Base-by-base conservation (phyloP, 176 grass and related monocot genomes). In the Pharus latifolius region DNA sequence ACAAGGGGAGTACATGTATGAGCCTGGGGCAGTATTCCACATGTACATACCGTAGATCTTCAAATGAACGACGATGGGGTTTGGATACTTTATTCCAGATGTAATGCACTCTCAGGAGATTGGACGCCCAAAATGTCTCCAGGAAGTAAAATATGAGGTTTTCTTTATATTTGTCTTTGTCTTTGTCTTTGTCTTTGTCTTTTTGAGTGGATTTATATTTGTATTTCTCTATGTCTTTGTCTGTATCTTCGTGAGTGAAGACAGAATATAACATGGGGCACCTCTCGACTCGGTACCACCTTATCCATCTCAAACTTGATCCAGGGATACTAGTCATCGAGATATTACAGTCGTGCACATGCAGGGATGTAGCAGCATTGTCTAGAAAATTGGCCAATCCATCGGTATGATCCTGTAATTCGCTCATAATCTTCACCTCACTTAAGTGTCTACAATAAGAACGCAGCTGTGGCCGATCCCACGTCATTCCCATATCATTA, bases 21-120 rank as follows among this genome's bases (percentile, higher is more conserved):
- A 80, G 10, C 20, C 49, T 48, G 1, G 78, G 68, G 28, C 59
- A 80, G 2, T 1, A 15, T 14, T 80, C 28, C 0, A 80, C 3
- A 17, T 80, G 59, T 9, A 80, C 27, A 0, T 27, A 56, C 11
- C 0, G 0, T 1, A 80, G 49, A 7, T 16, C 0, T 1, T 0
- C 0, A 37, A 64, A 48, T 1, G 33, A 65, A 0, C 3, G 0
- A 4, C 1, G 0, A 0, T 0, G 0, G 0, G n/a, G 24, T 9
- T 5, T 23, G 0, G 0, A 16, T 0, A 0, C 0, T 10, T 5
- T 2, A 7, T 10, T 17, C 42, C 2, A 49, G 58, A 72, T 2
- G 33, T 50, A 24, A 5, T 3, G n/a, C 17, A 27, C 18, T 0
- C 0, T 33, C 2, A 1, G 27, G 1, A 72, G 67, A 3, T 72